These are phyloP conservation scores for Juncus inflexus DNA, from an alignment of 176 grass and related monocot species.

Conservation along the genomic window DNA sequence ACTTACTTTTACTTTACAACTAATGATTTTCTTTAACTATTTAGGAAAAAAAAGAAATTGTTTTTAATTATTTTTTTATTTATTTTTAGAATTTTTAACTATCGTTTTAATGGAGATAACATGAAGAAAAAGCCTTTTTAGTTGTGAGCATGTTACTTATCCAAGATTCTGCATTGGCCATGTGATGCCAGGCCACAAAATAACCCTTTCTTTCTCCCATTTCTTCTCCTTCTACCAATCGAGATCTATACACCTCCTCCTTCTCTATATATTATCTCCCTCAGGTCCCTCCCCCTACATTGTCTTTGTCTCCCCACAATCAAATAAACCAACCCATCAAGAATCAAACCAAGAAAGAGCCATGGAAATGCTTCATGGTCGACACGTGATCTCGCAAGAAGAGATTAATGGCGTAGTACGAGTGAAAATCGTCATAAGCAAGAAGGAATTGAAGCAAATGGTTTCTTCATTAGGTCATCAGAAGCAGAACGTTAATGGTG, in stretches of 20 bases:
- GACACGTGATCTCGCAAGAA: constrained; percentile 49
- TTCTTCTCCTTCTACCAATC: constrained; percentile 5
- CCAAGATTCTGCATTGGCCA: constrained; percentile 23
- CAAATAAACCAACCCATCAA: background rate
- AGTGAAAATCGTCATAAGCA: constrained; percentile 84
- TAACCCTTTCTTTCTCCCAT: constrained; percentile 22
- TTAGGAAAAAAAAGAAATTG: no score
- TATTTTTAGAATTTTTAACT: no score
- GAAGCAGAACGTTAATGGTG: constrained; percentile 14
- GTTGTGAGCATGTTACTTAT: constrained; percentile 20
- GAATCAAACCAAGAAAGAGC: constrained; percentile 2
- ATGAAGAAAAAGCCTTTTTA: background rate
- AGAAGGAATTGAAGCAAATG: constrained; percentile 85
- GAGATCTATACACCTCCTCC: constrained; percentile 1
- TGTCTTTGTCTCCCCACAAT: constrained; percentile 1
- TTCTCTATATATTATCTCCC: constrained; percentile 2
- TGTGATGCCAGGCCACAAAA: constrained; percentile 25
- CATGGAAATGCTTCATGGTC: constrained; percentile 47
- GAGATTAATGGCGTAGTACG: constrained; percentile 61
- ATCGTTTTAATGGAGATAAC: no score
- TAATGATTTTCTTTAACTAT: no score
- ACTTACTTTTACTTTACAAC: no score
- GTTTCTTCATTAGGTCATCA: constrained; percentile 44
- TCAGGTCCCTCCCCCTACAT: constrained; percentile 10
- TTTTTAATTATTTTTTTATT: no score